Conservation (phyloP, 1,139 yeast genomes). For the Diutina siamensis region DNA sequence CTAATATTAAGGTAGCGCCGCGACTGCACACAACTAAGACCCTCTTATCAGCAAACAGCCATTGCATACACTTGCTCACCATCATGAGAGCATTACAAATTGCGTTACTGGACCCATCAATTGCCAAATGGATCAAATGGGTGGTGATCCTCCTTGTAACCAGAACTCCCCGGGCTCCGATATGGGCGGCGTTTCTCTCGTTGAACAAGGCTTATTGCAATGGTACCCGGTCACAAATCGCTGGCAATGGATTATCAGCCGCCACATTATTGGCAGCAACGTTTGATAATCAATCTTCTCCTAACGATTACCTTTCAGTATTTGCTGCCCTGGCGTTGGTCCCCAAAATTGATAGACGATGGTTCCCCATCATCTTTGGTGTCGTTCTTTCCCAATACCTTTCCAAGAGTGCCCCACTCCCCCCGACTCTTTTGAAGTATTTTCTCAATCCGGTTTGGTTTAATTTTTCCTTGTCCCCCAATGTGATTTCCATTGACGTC, state of each 20-base stretch:
- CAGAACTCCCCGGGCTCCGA: constrained; percentile 1
- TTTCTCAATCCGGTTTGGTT: background rate
- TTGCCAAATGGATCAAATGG: constrained; percentile 5
- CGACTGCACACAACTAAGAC: background rate
- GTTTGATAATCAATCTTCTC: background rate
- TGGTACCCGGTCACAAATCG: background rate
- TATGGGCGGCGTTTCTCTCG: constrained; percentile 2
- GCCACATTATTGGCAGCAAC: constrained; percentile 1
- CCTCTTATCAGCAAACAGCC: background rate
- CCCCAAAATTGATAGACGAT: background rate
- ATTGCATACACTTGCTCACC: no score
- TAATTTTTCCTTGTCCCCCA: background rate
- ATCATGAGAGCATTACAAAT: background rate
- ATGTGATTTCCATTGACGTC: background rate
- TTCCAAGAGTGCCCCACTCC: background rate
- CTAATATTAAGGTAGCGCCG: no score
- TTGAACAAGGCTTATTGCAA: background rate
- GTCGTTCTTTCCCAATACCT: background rate
- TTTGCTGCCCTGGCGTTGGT: constrained; percentile 5
- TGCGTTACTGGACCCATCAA: background rate
- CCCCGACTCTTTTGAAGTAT: background rate
- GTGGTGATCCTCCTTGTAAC: background rate
- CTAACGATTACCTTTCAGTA: constrained; percentile 1
- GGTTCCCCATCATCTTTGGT: constrained; percentile 4
- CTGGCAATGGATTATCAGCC: background rate